Conservation (phyloP, 2,329 filamentous ascomycete species). For the Venturia carpophila region DNA sequence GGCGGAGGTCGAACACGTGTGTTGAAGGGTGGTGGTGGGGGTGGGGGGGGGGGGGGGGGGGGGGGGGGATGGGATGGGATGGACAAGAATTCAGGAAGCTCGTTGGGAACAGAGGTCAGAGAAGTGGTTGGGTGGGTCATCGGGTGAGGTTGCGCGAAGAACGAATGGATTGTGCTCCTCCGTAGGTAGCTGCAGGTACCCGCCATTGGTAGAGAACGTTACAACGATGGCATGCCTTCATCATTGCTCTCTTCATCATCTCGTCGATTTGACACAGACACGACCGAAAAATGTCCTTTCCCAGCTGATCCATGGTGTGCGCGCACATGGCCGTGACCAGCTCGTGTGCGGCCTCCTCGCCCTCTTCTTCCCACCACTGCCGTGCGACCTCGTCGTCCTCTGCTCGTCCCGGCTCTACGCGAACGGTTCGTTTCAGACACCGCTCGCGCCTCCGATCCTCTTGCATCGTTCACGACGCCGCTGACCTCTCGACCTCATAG, state of each 20-base stretch:
- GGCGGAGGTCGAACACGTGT: slow-evolving; percentile 19
- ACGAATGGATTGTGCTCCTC: too few species aligned
- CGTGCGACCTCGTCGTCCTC: neutral
- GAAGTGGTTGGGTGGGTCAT: too few species aligned
- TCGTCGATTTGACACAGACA: neutral
- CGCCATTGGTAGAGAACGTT: too few species aligned
- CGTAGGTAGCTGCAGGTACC: too few species aligned
- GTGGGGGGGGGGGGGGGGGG: neutral
- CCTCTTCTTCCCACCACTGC: too few species aligned
- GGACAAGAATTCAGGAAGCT: too few species aligned
- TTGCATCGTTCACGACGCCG: neutral
- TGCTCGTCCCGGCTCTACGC: neutral
- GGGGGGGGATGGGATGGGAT: neutral
- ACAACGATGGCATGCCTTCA: neutral
- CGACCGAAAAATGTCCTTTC: neutral
- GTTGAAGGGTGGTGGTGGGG: neutral
- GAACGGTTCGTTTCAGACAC: neutral
- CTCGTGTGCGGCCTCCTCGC: too few species aligned
- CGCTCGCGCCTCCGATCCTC: neutral
- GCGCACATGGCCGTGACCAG: neutral
- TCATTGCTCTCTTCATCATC: neutral
- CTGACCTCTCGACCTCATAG: neutral
- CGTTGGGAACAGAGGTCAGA: too few species aligned
- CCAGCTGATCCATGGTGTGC: too few species aligned
- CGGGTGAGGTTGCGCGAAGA: too few species aligned